Base-by-base conservation (phyloP, 1,139 yeast genomes). In the Protomyces arabidopsidicola region DNA sequence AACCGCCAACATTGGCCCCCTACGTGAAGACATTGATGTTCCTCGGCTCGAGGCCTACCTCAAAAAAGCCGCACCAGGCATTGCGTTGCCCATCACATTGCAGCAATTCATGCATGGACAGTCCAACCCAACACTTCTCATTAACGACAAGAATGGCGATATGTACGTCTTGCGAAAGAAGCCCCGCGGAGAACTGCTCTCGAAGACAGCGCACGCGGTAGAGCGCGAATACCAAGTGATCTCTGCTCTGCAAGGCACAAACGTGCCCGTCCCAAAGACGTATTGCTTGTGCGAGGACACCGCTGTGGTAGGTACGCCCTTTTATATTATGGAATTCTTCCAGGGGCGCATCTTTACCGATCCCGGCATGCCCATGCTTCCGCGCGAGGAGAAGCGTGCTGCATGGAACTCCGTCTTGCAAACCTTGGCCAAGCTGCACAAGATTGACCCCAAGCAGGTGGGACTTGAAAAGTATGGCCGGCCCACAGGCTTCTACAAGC, bases 61-160 rank as follows among this genome's bases (percentile, higher is more conserved):
- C 27, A 22, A 16, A 35, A 16, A 27, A 9, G 54, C 59, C 12
- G 64, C 59, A n/a, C 58, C 58, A 9, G n/a, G 36, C 10, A 60
- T 60, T 14, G 31, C 27, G 18, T 12, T 24, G 14, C 64, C 64
- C 20, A 55, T 60, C 51, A 53, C 45, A 20, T 34, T 60, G 10
- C 59, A 80, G 66, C 88, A 85, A 72, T 85, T 85, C 74, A 78
- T 79, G 22, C 84, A 82, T 72, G 89, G 89, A 14, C 89, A 85
- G 71, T 82, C 86, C 3, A 85, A 85, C 71, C 89, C 88, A 16
- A 84, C 88, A 0, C 84, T 84, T 69, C 78, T 81, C 53, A 68
- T 85, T 22, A 74, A 74, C 3, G 86, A 83, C 68, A 70, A 73
- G 2, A 66, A 68, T 8, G 82, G 81, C 1, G 73, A 71, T 57